phyloP scores from a whole-genome alignment of 2,329 filamentous ascomycete species.

The Curvularia sp. region DNA sequence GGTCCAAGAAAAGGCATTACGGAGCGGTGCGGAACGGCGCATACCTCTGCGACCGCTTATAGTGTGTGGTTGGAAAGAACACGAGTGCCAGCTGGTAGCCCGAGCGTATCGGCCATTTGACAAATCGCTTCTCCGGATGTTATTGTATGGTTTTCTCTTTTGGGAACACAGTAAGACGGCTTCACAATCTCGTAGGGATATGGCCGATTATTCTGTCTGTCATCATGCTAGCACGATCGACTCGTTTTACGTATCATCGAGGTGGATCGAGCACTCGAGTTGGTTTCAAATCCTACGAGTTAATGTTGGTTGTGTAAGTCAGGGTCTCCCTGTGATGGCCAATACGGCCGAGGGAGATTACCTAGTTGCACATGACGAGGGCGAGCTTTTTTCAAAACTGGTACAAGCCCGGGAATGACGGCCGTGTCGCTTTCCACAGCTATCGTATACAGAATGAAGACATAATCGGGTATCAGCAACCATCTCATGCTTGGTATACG shows the following conservation, averaged over 20 bases:
- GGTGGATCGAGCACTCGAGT: background rate
- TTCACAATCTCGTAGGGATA: background rate
- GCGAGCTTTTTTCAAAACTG: background rate
- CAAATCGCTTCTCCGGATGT: background rate
- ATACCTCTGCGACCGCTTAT: background rate
- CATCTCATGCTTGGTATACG: background rate
- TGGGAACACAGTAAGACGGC: background rate
- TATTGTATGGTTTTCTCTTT: background rate
- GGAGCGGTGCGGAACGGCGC: background rate
- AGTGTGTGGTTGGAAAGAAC: background rate
- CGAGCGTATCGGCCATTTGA: background rate
- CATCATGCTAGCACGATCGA: background rate
- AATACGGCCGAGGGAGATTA: slow-evolving; percentile 7
- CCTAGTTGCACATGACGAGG: background rate
- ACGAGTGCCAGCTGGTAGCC: background rate
- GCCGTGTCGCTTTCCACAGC: background rate
- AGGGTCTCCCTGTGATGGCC: slow-evolving; percentile 1
- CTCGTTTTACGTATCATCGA: background rate
- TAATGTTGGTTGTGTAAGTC: background rate
- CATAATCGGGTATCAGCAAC: background rate
- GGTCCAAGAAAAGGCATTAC: background rate
- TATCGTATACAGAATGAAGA: background rate
- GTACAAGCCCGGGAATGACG: background rate
- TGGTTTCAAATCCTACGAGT: background rate
- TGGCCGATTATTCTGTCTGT: background rate